Conservation (phyloP, 2,329 filamentous ascomycete genomes). For the Atkinsonella hypoxylon region DNA sequence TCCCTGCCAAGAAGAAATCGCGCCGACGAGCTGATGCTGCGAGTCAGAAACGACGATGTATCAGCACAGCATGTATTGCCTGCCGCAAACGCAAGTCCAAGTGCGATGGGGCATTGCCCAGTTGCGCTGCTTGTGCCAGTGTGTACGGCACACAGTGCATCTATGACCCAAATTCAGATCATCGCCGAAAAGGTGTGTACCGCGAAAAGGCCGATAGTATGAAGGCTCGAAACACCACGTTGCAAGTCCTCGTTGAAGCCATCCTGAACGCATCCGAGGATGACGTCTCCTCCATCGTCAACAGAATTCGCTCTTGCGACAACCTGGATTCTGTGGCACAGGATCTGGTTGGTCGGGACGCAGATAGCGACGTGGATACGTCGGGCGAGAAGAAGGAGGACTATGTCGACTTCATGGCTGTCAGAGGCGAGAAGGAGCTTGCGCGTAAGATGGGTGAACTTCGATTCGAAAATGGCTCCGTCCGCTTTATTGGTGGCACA, state of each 20-base stretch:
- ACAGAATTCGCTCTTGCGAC: slow-evolving; percentile 78
- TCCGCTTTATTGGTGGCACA: slow-evolving; percentile 87
- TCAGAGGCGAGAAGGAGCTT: slow-evolving; percentile 62
- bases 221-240: slow-evolving; percentile 74
- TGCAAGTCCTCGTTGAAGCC: slow-evolving; percentile 86
- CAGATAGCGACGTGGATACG: slow-evolving; percentile 10
- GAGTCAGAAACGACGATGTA: slow-evolving; percentile 59
- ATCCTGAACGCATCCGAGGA: slow-evolving; percentile 87
- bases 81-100: slow-evolving; percentile 72
- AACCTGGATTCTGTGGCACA: slow-evolving; percentile 45
- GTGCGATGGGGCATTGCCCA: slow-evolving; percentile 84
- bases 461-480: slow-evolving; percentile 72
- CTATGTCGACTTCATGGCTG: slow-evolving; percentile 25
- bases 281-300: slow-evolving; percentile 70
- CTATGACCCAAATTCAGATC: slow-evolving; percentile 93
- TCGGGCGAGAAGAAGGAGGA: slow-evolving; percentile 28
- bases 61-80: slow-evolving; percentile 75
- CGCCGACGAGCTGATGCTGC: slow-evolving; percentile 35
- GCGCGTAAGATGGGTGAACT: slow-evolving; percentile 91
- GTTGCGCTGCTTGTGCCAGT: slow-evolving; percentile 89
- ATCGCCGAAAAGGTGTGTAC: slow-evolving; percentile 92
- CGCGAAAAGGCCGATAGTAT: slow-evolving; percentile 83
- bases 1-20: slow-evolving; percentile 34
- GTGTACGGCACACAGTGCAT: slow-evolving; percentile 86
- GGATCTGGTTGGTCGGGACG: slow-evolving; percentile 34